Evolutionary conservation across 768 basidiomycete genomes (phyloP).

Genomic region (Tricholomella constricta): DNA sequence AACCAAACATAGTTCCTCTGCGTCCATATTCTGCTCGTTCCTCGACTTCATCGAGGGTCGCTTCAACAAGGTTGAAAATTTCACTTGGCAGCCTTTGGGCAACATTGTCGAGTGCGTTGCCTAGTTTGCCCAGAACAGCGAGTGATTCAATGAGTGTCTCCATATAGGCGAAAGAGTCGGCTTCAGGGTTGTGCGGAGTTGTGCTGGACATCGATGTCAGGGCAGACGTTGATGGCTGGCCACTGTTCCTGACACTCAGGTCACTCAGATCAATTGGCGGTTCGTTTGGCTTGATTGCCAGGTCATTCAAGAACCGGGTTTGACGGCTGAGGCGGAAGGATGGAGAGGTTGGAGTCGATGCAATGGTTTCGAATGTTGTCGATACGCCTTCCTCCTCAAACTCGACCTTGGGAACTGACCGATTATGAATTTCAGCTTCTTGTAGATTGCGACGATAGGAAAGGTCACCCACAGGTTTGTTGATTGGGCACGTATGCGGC

Average conservation of each 20-base stretch:
- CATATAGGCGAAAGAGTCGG: slow-evolving; percentile 91
- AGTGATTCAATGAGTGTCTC: slow-evolving; percentile 93
- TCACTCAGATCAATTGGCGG: slow-evolving; percentile 68
- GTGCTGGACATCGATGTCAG: slow-evolving; percentile 20
- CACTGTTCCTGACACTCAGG: slow-evolving; percentile 29
- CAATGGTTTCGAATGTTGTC: slow-evolving; percentile 28
- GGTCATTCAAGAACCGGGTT: slow-evolving; percentile 60
- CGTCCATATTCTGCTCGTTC: slow-evolving; percentile 85
- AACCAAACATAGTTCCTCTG: slow-evolving; percentile 40
- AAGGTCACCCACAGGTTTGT: slow-evolving; percentile 57
- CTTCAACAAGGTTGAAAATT: slow-evolving; percentile 82
- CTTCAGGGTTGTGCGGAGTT: slow-evolving; percentile 70
- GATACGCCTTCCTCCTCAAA: slow-evolving; percentile 54
- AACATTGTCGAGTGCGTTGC: slow-evolving; percentile 79
- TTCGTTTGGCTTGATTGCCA: slow-evolving; percentile 76
- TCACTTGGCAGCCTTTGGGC: slow-evolving; percentile 83
- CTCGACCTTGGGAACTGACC: slow-evolving; percentile 64
- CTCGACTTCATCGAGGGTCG: slow-evolving; percentile 86
- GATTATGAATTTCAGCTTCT: background rate
- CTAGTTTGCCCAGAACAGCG: slow-evolving; percentile 86
- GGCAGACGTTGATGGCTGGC: slow-evolving; percentile 13
- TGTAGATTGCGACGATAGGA: background rate
- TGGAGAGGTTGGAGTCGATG: slow-evolving; percentile 42
- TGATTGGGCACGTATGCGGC: slow-evolving; percentile 80
- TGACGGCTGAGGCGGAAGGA: slow-evolving; percentile 50